Evolutionary conservation across 495 filamentous ascomycete genomes (phyloP), one percentile per base, ranked within the genome.

Genomic region (Sordaria brevicollis): DNA sequence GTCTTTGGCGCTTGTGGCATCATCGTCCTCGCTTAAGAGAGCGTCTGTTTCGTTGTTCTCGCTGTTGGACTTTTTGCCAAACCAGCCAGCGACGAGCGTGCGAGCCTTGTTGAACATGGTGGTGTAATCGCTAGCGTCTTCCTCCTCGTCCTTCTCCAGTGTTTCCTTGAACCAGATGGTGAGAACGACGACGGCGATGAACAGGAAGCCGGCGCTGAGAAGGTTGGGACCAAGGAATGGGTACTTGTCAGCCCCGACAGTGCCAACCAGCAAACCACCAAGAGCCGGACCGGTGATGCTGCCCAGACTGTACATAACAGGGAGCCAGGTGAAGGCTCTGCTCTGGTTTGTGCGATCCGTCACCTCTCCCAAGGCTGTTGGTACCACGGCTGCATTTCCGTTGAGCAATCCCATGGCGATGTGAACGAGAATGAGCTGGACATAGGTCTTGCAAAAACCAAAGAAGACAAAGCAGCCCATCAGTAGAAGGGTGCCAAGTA

Each of bases 281-380:
- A 98, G 76, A 17, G 94, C 87, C 2, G 95, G 96, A 0, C 95
- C 95, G 0, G 93, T 96, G 72, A 99, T 96, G 37, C 91, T 92
- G 17, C 95, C 95, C 67, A 99, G 82, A 25, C 94, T 93, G 78
- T 99, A 98, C 4, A 99, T 87, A 41, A 97, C 89, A 0, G 95
- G 95, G 17, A 99, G 86, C 82, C 94, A 99, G 2, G 90, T 91
- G 75, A 98, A 99, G 0, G 93, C 94, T 65, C 86, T 86, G 43
- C 90, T 93, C 81, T 99, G 95, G 78, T 99, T 99, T 71, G 90
- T 94, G 43, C 91, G 88, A 75, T 98, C 94, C 2, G 95, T 99
- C 69, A 99, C 90, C 78, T 99, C 95, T 11, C 96, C 95, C 33
- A 99, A 82, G 69, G 93, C 95, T 2, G 96, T 97, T 33, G 92